Evolutionary conservation across 345 rosid genomes (phyloP).

Genomic region (Hypericum androsaemum): DNA sequence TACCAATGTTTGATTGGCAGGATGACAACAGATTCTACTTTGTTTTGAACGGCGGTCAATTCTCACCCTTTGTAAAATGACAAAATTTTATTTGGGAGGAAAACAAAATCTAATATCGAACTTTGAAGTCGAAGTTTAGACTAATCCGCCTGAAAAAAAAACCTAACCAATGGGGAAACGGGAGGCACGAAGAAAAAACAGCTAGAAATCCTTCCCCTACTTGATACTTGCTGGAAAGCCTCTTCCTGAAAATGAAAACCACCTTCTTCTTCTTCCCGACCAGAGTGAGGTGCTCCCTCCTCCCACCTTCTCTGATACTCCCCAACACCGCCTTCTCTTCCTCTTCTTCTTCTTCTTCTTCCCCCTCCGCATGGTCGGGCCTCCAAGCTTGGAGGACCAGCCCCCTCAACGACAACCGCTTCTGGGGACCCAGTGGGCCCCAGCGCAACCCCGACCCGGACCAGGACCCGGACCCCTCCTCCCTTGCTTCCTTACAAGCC

Average conservation of each 20-base stretch:
- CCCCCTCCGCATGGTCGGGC: conserved; percentile 51
- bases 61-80: too few species aligned
- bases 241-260: neutral
- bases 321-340: conserved; percentile 8
- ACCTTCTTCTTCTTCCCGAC: conserved; percentile 7
- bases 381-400: conserved; percentile 57
- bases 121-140: too few species aligned
- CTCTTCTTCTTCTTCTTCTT: conserved; percentile 10
- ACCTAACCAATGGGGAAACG: too few species aligned
- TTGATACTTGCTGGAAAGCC: too few species aligned
- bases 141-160: too few species aligned
- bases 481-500: conserved; percentile 13
- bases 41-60: too few species aligned
- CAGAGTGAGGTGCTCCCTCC: conserved; percentile 4
- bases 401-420: conserved; percentile 51
- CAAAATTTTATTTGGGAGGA: too few species aligned
- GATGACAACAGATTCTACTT: too few species aligned
- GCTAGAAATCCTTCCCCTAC: too few species aligned
- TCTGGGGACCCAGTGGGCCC: conserved; percentile 79
- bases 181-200: too few species aligned
- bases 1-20: too few species aligned
- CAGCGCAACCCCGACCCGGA: conserved; percentile 17
- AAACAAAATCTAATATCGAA: too few species aligned
- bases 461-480: neutral
- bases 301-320: conserved; percentile 10